Base-by-base conservation (phyloP, 768 basidiomycete species). In the Collybia mongolica region DNA sequence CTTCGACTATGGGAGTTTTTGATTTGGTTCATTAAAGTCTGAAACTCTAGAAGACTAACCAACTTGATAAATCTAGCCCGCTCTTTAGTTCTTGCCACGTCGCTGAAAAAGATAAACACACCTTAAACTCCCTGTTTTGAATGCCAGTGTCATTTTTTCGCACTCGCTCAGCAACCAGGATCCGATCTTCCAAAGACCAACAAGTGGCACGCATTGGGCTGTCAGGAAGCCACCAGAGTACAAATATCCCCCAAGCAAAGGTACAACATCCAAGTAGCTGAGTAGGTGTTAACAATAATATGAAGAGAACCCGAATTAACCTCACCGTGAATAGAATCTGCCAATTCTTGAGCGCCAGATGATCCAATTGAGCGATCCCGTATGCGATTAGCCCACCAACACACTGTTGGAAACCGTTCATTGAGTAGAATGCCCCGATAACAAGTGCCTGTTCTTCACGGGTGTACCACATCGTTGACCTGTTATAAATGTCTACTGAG, bases 381-480 rank as follows among this genome's bases (percentile, higher is more conserved):
- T 74, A 81, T 0, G 75, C 75, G 29, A 81, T 71, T 8, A 79
- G 56, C 15, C 78, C 78, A 20, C 75, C 73, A 8, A 80, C 74
- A 38, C 72, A 75, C 52, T 75, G 74, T 51, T 76, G 74, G 53
- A 75, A 72, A 2, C 71, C 74, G 51, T 75, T 77, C 74, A 75
- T 75, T 11, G 71, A 71, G 55, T 74, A 75, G 46, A 74, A 77
- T 12, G 68, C 62, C 1, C 73, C 71, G 39, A 75, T 74, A 18
- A 74, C 70, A 38, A 75, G 65, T 8, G 73, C 74, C 51, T 79
- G 77, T 54, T 80, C 79, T 15, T 73, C 73, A 22, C 77, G 69
- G 8, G 71, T 76, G 54, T 79, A 79, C 70, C 75, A 79, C 77
- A 80, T 76, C 26, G 75, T 72, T 6, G 79, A 74, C 45, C 72